Conservation (phyloP, 2,329 filamentous ascomycete species). For the Ophiocordyceps unilateralis region DNA sequence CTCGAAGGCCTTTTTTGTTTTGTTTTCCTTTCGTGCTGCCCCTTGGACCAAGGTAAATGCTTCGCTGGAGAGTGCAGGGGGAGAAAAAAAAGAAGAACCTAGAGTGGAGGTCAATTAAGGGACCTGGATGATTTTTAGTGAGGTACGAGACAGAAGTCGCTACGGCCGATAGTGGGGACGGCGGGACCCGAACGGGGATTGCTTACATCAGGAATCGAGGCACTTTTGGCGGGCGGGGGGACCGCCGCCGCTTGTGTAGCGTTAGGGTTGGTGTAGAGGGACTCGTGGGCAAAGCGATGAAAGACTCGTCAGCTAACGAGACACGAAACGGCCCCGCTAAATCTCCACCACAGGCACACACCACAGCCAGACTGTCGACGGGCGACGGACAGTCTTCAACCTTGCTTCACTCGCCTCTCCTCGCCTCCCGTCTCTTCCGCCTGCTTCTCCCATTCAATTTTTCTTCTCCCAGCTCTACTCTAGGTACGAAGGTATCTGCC, state of each 20-base stretch:
- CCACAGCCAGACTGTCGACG: too few relatives aligned
- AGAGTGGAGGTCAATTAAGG: conserved; percentile 1
- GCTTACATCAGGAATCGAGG: not conserved
- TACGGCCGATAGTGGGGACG: not conserved
- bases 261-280: not conserved
- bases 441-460: not conserved
- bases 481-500: too few relatives aligned
- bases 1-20: not conserved
- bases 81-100: conserved; percentile 2
- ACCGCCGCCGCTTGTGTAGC: not conserved
- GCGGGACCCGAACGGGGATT: not conserved
- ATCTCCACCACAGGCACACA: too few relatives aligned
- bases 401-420: not conserved
- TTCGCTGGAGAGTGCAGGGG: not conserved
- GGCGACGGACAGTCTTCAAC: too few relatives aligned
- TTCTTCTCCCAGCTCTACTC: not conserved
- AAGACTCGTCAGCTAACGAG: too few relatives aligned
- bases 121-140: not conserved
- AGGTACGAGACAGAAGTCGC: not conserved
- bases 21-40: not conserved
- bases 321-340: too few relatives aligned
- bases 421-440: not conserved
- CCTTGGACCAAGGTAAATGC: not conserved
- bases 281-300: not conserved
- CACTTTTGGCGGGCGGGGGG: not conserved